These are phyloP conservation scores for Yamadazyma atmosphaerica DNA, from an alignment of 1,139 yeast genomes.

Conservation along the genomic window DNA sequence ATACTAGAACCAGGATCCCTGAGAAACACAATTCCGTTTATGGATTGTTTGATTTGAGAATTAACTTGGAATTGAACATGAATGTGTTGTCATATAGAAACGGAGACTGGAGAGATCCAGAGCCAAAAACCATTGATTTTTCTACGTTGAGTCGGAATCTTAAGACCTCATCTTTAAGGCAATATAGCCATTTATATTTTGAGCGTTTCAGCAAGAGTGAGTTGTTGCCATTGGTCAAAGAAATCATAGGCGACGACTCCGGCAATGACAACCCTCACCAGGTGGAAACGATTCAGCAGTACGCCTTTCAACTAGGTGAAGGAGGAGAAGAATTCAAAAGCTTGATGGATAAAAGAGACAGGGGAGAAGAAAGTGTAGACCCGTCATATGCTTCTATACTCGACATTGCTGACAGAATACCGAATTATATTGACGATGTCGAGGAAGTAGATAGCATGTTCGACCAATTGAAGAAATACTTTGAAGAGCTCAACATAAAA, in stretches of 20 bases:
- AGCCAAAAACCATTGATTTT: constrained; percentile 8
- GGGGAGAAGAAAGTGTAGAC: constrained; percentile 3
- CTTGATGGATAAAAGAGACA: constrained; percentile 5
- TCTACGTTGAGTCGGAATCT: constrained; percentile 3
- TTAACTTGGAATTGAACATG: constrained; percentile 13
- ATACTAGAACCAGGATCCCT: neutral
- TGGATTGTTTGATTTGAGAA: constrained; percentile 16
- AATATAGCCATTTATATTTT: constrained; percentile 11
- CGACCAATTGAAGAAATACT: constrained; percentile 43
- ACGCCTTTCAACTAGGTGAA: constrained; percentile 32
- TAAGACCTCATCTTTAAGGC: constrained; percentile 6
- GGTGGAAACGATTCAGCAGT: constrained; percentile 25
- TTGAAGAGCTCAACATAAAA: constrained; percentile 26
- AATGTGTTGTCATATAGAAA: constrained; percentile 9
- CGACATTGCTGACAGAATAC: constrained; percentile 11
- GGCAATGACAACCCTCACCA: constrained; percentile 10
- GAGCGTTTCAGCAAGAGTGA: constrained; percentile 13
- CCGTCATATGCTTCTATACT: constrained; percentile 13
- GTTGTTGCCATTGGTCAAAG: constrained; percentile 11
- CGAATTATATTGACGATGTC: constrained; percentile 25
- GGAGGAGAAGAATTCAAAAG: constrained; percentile 14
- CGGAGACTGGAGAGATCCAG: constrained; percentile 5
- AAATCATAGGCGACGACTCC: constrained; percentile 7
- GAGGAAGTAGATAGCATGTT: constrained; percentile 53
- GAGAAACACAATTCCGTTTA: constrained; percentile 4